phyloP scores from a whole-genome alignment of 2,329 filamentous ascomycete genomes.

The Epichloe hybrida region DNA sequence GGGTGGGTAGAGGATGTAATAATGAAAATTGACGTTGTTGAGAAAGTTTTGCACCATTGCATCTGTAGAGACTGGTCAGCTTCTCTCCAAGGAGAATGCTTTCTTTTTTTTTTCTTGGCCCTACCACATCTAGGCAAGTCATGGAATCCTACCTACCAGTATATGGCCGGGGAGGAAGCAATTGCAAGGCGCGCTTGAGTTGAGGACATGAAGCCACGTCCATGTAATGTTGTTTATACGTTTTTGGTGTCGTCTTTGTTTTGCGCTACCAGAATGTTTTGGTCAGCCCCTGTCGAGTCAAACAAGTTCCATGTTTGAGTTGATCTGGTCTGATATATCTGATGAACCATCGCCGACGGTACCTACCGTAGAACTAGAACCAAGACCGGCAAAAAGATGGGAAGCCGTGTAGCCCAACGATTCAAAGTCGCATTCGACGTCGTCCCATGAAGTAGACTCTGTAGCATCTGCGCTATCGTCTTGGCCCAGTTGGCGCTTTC shows the following conservation, averaged over 20 bases:
- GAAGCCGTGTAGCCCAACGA: constrained; percentile 22
- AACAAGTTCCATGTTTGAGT: neutral
- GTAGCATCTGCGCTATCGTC: constrained; percentile 8
- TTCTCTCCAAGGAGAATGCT: neutral
- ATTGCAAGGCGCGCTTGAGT: constrained; percentile 18
- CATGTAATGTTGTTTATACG: constrained; percentile 10
- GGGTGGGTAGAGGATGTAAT: constrained; percentile 24
- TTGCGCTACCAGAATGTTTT: constrained; percentile 7
- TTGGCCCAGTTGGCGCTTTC: constrained; percentile 13
- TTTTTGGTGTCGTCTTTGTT: constrained; percentile 7
- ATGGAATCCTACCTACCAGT: constrained; percentile 14
- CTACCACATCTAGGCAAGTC: neutral
- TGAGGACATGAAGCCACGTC: constrained; percentile 13
- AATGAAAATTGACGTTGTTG: constrained; percentile 24
- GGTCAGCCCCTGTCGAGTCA: neutral
- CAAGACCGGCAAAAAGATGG: constrained; percentile 19
- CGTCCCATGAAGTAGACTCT: constrained; percentile 13
- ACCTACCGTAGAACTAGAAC: neutral
- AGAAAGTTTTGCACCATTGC: constrained; percentile 25
- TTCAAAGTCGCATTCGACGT: constrained; percentile 17
- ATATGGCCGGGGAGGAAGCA: constrained; percentile 21
- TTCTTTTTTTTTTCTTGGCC: neutral
- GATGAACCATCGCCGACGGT: neutral
- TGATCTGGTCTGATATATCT: neutral
- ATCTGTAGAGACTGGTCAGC: constrained; percentile 13